A percentile compares a stretch with the other conserved stretches of the same genome.
phyloP scores from a whole-genome alignment of 108 stramenopile species.

The Skeletonema marinoi region DNA sequence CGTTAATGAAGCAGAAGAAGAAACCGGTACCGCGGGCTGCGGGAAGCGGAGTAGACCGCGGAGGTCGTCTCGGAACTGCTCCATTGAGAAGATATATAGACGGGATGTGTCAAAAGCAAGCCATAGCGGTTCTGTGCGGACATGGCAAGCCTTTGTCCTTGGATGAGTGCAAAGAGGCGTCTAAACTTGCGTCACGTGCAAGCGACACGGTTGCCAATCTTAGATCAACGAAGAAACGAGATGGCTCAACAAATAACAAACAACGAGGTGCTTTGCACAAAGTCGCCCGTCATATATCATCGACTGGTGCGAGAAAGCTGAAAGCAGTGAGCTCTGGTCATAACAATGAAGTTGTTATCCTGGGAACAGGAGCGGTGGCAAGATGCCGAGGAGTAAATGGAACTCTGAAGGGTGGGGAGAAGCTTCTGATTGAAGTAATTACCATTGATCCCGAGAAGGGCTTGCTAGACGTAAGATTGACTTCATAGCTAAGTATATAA shows the following conservation, averaged over 20 bases:
- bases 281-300: slow-evolving; percentile 36
- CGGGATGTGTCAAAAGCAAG: slow-evolving; percentile 79
- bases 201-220: slow-evolving; percentile 57
- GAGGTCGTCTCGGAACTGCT: slow-evolving; percentile 73
- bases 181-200: slow-evolving; percentile 50
- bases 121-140: slow-evolving; percentile 65
- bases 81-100: slow-evolving; percentile 86
- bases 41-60: slow-evolving; percentile 57
- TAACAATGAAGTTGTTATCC: slow-evolving; percentile 66
- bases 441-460: slow-evolving; percentile 61
- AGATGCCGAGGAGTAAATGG: slow-evolving; percentile 58
- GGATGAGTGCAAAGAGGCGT: slow-evolving; percentile 62
- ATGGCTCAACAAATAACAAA: neutral
- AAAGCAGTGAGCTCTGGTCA: slow-evolving; percentile 68
- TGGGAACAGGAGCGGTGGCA: slow-evolving; percentile 60
- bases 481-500: slow-evolving; percentile 1
- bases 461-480: slow-evolving; percentile 38
- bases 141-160: slow-evolving; percentile 67
- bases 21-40: slow-evolving; percentile 62
- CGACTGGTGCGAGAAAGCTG: slow-evolving; percentile 26
- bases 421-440: slow-evolving; percentile 57
- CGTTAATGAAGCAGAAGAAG: slow-evolving; percentile 50
- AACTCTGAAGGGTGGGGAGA: slow-evolving; percentile 53
- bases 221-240: slow-evolving; percentile 35
- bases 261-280: slow-evolving; percentile 45